These are phyloP conservation scores for Alloascoidea africana DNA, from an alignment of 805 yeast species.

Conservation along the genomic window DNA sequence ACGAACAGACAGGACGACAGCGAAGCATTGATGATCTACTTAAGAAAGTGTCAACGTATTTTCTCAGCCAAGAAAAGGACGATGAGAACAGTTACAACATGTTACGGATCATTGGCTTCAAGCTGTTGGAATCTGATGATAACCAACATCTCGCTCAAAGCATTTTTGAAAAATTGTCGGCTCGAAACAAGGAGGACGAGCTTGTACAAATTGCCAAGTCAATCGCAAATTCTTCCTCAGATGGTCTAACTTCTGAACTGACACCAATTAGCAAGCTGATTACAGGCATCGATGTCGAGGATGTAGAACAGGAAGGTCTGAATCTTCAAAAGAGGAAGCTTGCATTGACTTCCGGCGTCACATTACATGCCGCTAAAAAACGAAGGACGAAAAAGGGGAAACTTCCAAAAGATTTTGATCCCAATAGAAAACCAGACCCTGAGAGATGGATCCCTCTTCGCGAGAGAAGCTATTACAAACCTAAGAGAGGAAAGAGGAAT, in stretches of 20 bases:
- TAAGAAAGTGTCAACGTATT: constrained; percentile 14
- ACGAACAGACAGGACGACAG: constrained; percentile 27
- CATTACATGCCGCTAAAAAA: constrained; percentile 13
- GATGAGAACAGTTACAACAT: constrained; percentile 13
- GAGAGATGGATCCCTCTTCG: constrained; percentile 90
- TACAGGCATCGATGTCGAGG: constrained; percentile 13
- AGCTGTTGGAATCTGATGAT: constrained; percentile 21
- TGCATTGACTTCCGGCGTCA: constrained; percentile 15
- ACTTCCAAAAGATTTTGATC: constrained; percentile 26
- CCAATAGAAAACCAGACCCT: constrained; percentile 28
- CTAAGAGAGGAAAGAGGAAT: constrained; percentile 51
- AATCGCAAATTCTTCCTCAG: constrained; percentile 8
- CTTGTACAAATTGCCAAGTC: constrained; percentile 14
- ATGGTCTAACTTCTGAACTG: too few relatives aligned
- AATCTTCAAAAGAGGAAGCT: constrained; percentile 13
- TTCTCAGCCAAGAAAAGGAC: constrained; percentile 7
- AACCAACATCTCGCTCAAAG: constrained; percentile 13
- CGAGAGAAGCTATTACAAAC: constrained; percentile 72
- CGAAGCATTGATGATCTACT: constrained; percentile 19
- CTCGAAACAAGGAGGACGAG: constrained; percentile 13
- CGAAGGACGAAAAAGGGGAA: constrained; percentile 19
- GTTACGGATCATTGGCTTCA: constrained; percentile 20
- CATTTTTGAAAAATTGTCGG: constrained; percentile 14
- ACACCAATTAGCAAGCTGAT: constrained; percentile 10
- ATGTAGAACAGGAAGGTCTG: constrained; percentile 9